These are phyloP conservation scores for Lyophyllum decastes DNA, from an alignment of 768 basidiomycete species.

Conservation along the genomic window DNA sequence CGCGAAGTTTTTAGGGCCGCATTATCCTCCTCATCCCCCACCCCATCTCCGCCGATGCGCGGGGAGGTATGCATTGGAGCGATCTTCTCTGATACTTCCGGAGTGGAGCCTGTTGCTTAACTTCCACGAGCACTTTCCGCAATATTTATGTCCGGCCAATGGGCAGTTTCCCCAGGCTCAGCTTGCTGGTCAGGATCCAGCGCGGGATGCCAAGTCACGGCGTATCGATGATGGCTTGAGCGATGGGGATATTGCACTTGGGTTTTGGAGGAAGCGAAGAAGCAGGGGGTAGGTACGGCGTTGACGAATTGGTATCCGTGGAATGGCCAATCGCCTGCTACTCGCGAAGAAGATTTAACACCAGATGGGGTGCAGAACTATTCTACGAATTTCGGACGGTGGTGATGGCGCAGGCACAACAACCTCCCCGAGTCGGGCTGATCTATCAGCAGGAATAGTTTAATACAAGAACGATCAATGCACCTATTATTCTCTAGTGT, in stretches of 20 bases:
- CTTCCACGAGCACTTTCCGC: constrained; percentile 63
- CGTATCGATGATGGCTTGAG: constrained; percentile 23
- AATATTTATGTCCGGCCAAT: constrained; percentile 43
- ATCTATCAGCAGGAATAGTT: too few relatives aligned
- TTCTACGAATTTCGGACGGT: too few relatives aligned
- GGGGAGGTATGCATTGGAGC: constrained; percentile 64
- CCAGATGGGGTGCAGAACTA: too few relatives aligned
- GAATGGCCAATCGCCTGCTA: constrained; percentile 56
- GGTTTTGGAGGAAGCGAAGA: constrained; percentile 53
- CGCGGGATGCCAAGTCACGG: not conserved
- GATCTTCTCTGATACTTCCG: constrained; percentile 68
- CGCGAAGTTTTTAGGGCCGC: constrained; percentile 10
- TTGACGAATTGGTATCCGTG: constrained; percentile 40
- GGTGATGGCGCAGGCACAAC: too few relatives aligned
- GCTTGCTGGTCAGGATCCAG: not conserved
- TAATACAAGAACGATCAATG: too few relatives aligned
- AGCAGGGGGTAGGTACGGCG: constrained; percentile 31
- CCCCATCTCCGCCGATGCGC: constrained; percentile 36
- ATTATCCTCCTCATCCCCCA: constrained; percentile 15
- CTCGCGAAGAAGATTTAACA: constrained; percentile 30
- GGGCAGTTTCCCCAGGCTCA: constrained; percentile 30
- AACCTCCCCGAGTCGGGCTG: too few relatives aligned
- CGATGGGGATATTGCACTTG: constrained; percentile 64
- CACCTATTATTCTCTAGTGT: too few relatives aligned
- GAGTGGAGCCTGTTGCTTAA: constrained; percentile 69